Evolutionary conservation across 345 rosid genomes (phyloP).

Genomic region (Rhodomyrtus tomentosa): DNA sequence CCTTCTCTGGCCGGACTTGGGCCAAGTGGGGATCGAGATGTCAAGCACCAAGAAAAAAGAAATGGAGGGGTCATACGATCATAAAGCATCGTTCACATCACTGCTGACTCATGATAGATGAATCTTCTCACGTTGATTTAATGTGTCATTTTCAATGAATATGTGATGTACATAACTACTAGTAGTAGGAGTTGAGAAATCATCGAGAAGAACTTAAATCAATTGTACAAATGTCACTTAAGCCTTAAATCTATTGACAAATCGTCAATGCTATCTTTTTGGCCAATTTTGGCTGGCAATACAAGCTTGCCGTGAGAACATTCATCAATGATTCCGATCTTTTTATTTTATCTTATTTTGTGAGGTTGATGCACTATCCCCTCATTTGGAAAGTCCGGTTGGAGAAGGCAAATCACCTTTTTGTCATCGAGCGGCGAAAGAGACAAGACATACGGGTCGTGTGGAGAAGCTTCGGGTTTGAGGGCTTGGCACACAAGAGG

Average conservation of each 20-base stretch:
- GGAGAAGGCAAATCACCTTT: neutral
- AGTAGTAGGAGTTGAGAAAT: too few relatives aligned
- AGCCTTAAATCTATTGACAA: too few relatives aligned
- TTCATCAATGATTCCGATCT: too few relatives aligned
- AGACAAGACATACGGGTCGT: neutral
- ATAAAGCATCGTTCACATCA: neutral
- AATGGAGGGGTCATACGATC: neutral
- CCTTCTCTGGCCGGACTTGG: neutral
- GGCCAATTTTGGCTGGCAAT: too few relatives aligned
- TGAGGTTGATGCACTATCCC: neutral
- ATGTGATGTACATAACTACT: too few relatives aligned
- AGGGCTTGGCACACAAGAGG: neutral
- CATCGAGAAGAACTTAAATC: too few relatives aligned
- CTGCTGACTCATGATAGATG: neutral
- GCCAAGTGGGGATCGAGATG: neutral
- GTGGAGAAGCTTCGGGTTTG: neutral
- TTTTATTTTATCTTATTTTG: neutral
- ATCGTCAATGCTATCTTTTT: too few relatives aligned
- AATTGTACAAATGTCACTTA: too few relatives aligned
- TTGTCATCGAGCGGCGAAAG: neutral
- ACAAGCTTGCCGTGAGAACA: too few relatives aligned
- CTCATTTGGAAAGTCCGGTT: neutral
- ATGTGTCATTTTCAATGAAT: neutral
- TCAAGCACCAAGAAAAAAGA: neutral
- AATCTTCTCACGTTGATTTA: neutral